phyloP scores from a whole-genome alignment of 2,329 filamentous ascomycete genomes.

The Penicillium expansum region DNA sequence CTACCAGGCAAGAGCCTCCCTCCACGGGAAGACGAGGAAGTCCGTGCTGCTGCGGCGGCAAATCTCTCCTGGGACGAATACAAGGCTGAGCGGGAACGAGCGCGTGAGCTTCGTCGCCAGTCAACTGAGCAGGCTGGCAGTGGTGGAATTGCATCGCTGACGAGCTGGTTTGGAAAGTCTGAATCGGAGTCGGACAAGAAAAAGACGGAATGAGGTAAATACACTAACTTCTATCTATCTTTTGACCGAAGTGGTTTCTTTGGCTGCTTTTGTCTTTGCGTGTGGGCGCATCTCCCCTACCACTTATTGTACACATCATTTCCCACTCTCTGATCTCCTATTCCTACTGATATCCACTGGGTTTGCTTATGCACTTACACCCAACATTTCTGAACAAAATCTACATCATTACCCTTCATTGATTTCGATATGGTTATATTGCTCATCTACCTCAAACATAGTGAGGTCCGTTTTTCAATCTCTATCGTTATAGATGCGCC shows the following conservation, averaged over 20 bases:
- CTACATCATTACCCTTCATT: not conserved
- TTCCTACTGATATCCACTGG: slow-evolving; percentile 6
- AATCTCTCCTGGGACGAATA: slow-evolving; percentile 37
- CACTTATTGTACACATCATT: slow-evolving; percentile 15
- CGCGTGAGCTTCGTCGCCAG: slow-evolving; percentile 28
- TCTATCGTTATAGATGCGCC: not conserved
- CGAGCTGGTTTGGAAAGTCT: slow-evolving; percentile 14
- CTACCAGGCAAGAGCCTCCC: slow-evolving; percentile 20
- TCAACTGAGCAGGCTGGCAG: slow-evolving; percentile 2
- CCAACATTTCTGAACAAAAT: not conserved
- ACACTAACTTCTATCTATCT: not conserved
- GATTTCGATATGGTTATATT: too few relatives aligned
- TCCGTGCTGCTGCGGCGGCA: slow-evolving; percentile 9
- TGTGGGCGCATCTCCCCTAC: slow-evolving; percentile 1
- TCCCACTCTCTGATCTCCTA: slow-evolving; percentile 1
- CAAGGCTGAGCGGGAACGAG: slow-evolving; percentile 29
- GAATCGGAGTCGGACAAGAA: slow-evolving; percentile 13
- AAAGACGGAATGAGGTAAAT: slow-evolving; percentile 20
- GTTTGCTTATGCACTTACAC: not conserved
- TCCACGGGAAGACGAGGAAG: not conserved
- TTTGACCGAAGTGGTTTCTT: not conserved
- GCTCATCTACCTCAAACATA: not conserved
- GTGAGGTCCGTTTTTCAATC: not conserved
- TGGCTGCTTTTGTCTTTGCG: not conserved
- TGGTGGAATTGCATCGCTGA: slow-evolving; percentile 4